Percentiles rank a stretch among this genome's conserved stretches.
These are phyloP conservation scores for Candida hungchunana DNA, from an alignment of 805 yeast species.

Conservation along the genomic window DNA sequence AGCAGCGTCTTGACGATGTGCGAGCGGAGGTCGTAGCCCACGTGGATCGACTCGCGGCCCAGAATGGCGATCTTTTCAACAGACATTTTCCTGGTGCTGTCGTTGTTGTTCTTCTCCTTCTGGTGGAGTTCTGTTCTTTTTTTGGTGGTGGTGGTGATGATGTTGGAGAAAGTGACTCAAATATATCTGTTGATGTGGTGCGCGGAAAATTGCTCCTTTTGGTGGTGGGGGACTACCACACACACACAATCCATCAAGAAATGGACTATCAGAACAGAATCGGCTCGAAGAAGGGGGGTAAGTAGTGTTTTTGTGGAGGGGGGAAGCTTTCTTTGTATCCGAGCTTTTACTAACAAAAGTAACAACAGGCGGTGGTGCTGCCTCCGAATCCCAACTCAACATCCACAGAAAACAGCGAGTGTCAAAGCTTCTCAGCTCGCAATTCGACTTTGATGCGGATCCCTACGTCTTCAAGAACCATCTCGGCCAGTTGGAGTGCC, in stretches of 20 bases:
- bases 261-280: constrained; percentile 92
- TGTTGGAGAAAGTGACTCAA: too few species aligned
- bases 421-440: constrained; percentile 42
- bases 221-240: too few species aligned
- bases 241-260: too few species aligned
- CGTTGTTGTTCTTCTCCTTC: too few species aligned
- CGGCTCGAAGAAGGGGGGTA: constrained; percentile 82
- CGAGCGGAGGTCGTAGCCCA: constrained; percentile 76
- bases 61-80: constrained; percentile 62
- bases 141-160: too few species aligned
- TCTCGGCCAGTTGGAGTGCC: constrained; percentile 81
- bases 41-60: constrained; percentile 80
- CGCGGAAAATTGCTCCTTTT: too few species aligned
- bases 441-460: constrained; percentile 54
- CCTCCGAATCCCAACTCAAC: constrained; percentile 66
- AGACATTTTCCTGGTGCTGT: too few species aligned
- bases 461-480: constrained; percentile 85
- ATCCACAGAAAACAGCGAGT: constrained; percentile 59
- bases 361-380: constrained; percentile 63
- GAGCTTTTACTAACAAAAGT: constrained; percentile 5
- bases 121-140: too few species aligned
- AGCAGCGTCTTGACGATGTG: constrained; percentile 72
- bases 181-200: too few species aligned
- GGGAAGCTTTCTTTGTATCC: not conserved
- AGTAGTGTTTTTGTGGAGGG: constrained; percentile 1